Base-by-base conservation (phyloP, 179 eudicot genomes). In the Nepenthes alata region DNA sequence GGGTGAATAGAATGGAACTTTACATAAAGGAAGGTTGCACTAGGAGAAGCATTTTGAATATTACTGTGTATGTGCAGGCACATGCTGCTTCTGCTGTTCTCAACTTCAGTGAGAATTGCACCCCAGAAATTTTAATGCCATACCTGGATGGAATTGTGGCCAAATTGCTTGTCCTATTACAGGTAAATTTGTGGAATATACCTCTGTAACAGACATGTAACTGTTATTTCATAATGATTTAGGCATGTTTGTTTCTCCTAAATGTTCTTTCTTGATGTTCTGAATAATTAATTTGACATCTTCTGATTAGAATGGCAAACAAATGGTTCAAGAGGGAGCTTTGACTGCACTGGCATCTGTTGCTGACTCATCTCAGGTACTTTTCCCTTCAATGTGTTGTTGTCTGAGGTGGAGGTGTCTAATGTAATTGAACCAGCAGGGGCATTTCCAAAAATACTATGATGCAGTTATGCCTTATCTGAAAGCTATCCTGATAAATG, bases 321-420 rank as follows among this genome's bases (percentile, higher is more conserved):
- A 87, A 86, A 82, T 93, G 93, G 98, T 93, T 63, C 98, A 89
- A 78, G 98, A 93, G 70, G 98, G 98, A 67, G 91, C 98, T 64
- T 77, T 93, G 77, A 93, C 98, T 70, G 98, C 98, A 59, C 80
- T 93, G 75, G 98, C 98, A 62, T 93, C 98, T 44, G 98, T 93
- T 64, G 98, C 98, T 47, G 98, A 93, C 78, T 89, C 98, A 53
- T 93, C 98, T 59, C 98, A 93, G 89, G 98, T 86, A 75, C 57
- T 12, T 61, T n/a, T 8, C 2, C 37, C 8, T 41, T 45, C 36
- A 3, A 3, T 59, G 11, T 59, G 13, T 11, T 16, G 6, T 44
- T 41, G 7, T 54, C 16, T 25, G 25, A 25, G 34, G 10, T 50
- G 5, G 4, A 4, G 7, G 1, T 4, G 35, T 35, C 36, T 70